Evolutionary conservation across 169 alveolate genomes (phyloP).

Genomic region (Theileria annulata): DNA sequence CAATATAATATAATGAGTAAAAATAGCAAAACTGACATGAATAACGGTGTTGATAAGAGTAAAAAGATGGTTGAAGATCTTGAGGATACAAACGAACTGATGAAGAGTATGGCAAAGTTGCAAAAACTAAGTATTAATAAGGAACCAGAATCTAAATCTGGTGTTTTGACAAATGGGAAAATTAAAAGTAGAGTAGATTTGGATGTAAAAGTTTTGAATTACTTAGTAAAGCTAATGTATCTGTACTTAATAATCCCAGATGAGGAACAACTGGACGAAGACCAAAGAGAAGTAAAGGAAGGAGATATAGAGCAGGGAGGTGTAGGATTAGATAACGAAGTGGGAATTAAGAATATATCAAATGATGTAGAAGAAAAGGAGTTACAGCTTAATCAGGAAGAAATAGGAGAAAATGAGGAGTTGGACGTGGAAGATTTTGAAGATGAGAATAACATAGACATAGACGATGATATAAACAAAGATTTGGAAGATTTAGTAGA

Average conservation of each 20-base stretch:
- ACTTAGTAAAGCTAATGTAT: constrained; percentile 32
- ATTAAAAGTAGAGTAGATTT: background rate
- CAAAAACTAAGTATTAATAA: too few relatives aligned
- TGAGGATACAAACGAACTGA: background rate
- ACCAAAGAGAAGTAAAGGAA: constrained; percentile 28
- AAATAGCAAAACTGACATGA: background rate
- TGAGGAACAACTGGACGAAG: constrained; percentile 18
- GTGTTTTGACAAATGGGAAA: background rate
- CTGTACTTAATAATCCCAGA: constrained; percentile 27
- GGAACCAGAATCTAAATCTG: background rate
- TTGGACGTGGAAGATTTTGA: constrained; percentile 73
- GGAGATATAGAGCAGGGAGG: constrained; percentile 47
- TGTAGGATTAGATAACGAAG: constrained; percentile 68
- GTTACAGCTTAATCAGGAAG: constrained; percentile 67
- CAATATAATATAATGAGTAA: background rate
- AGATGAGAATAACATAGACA: constrained; percentile 52
- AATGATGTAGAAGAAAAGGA: constrained; percentile 72
- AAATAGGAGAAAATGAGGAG: constrained; percentile 67
- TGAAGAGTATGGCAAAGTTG: background rate
- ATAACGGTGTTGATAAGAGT: background rate
- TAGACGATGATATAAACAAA: constrained; percentile 63
- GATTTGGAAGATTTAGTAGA: constrained; percentile 51
- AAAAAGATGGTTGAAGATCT: background rate
- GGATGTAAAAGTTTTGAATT: background rate
- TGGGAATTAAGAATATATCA: constrained; percentile 69